These are phyloP conservation scores for Scytalidium lignicola DNA, from an alignment of 2,329 filamentous ascomycete genomes.

Conservation along the genomic window DNA sequence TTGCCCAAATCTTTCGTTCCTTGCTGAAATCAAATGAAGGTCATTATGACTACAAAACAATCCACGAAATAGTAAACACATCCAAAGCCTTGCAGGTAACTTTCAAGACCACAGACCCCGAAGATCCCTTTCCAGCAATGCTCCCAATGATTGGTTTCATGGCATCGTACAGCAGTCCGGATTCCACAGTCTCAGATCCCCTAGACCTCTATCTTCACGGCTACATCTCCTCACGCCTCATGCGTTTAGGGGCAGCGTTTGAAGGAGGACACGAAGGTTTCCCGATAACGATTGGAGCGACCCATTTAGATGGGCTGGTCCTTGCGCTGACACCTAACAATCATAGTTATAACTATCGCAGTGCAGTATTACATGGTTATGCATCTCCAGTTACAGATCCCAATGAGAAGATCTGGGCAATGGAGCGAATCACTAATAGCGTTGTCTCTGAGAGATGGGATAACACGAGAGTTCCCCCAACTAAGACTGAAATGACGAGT, in stretches of 20 bases:
- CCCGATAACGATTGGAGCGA: constrained; percentile 65
- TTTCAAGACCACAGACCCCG: constrained; percentile 55
- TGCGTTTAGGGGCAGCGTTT: constrained; percentile 49
- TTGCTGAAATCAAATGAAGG: constrained; percentile 38
- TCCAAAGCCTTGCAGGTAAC: constrained; percentile 75
- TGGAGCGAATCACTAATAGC: constrained; percentile 71
- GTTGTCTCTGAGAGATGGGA: constrained; percentile 67
- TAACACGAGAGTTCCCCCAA: constrained; percentile 65
- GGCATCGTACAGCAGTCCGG: constrained; percentile 62
- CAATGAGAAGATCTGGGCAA: constrained; percentile 71
- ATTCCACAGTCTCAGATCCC: constrained; percentile 55
- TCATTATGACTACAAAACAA: constrained; percentile 65
- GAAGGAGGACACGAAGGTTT: constrained; percentile 42
- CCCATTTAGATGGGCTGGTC: constrained; percentile 73
- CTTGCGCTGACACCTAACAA: constrained; percentile 73
- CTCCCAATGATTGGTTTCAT: constrained; percentile 85
- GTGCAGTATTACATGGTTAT: constrained; percentile 69
- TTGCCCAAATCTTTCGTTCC: neutral
- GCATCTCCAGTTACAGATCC: constrained; percentile 61
- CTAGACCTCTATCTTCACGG: constrained; percentile 79
- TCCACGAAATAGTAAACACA: constrained; percentile 71
- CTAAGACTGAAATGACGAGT: constrained; percentile 66
- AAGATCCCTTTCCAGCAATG: constrained; percentile 41
- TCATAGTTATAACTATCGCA: constrained; percentile 85
- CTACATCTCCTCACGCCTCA: constrained; percentile 73